Conservation (phyloP, 257 asterid genomes). For the Gardenia jasminoides region DNA sequence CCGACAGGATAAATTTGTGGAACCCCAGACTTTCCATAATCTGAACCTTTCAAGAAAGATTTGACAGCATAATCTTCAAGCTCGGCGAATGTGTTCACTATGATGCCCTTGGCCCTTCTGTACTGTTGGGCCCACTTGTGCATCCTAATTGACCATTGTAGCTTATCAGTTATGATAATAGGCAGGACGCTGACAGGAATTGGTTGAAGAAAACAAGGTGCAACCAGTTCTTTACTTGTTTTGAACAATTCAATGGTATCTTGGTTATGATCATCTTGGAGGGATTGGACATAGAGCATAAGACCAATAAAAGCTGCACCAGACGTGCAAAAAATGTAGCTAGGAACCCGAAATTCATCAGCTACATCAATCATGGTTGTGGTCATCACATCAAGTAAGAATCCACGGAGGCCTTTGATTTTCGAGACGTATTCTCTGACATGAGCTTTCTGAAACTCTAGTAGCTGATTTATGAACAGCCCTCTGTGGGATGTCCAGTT, state of each 20-base stretch:
- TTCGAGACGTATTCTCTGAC: neutral
- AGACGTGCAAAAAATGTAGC: slow-evolving; percentile 5
- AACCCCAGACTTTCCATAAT: neutral
- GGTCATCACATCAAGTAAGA: neutral
- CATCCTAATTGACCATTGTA: neutral
- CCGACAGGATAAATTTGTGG: slow-evolving; percentile 1
- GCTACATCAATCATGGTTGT: slow-evolving; percentile 13
- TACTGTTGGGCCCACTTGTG: neutral
- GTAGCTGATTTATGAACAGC: neutral
- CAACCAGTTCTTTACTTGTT: neutral
- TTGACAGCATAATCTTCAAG: slow-evolving; percentile 2
- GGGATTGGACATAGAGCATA: slow-evolving; percentile 7
- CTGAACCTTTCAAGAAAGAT: neutral
- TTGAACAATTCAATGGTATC: neutral
- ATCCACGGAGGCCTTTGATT: neutral
- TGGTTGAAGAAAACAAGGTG: neutral
- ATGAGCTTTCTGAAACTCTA: neutral
- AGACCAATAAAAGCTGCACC: slow-evolving; percentile 10
- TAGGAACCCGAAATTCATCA: slow-evolving; percentile 4
- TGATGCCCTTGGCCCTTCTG: slow-evolving; percentile 5
- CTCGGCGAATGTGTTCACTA: slow-evolving; percentile 10
- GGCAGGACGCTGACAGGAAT: slow-evolving; percentile 5
- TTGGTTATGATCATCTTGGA: neutral
- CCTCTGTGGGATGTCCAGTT: neutral
- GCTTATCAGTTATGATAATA: neutral